Conservation (phyloP, 2,329 filamentous ascomycete species). For the Neopestalotiopsis clavispora region DNA sequence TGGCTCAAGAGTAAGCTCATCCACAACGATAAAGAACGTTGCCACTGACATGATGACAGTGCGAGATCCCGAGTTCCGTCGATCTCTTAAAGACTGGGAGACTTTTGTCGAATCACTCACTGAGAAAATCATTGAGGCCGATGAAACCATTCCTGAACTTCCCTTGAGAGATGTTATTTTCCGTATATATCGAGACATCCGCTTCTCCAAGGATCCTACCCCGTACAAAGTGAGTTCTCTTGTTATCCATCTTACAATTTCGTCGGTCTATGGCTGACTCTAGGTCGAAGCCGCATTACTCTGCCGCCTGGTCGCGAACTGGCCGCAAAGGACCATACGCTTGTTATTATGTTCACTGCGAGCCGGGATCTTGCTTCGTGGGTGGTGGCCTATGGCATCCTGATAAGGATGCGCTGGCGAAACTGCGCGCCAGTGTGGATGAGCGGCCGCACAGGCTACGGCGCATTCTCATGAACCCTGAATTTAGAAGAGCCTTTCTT, state of each 20-base stretch:
- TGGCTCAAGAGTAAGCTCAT: slow-evolving; percentile 43
- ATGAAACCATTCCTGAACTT: slow-evolving; percentile 84
- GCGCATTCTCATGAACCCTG: slow-evolving; percentile 63
- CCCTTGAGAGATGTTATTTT: slow-evolving; percentile 87
- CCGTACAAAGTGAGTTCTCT: slow-evolving; percentile 76
- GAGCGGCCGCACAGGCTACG: slow-evolving; percentile 73
- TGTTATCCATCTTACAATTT: neutral
- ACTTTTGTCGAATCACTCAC: slow-evolving; percentile 77
- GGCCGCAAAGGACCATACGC: slow-evolving; percentile 88
- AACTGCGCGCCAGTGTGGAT: slow-evolving; percentile 77
- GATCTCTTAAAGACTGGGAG: slow-evolving; percentile 80
- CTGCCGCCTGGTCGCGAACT: slow-evolving; percentile 83
- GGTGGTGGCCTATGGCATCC: slow-evolving; percentile 86
- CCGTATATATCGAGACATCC: slow-evolving; percentile 84
- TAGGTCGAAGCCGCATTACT: slow-evolving; percentile 71
- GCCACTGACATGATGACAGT: slow-evolving; percentile 49
- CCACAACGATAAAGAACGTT: neutral
- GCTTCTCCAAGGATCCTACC: slow-evolving; percentile 83
- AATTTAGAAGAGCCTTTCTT: slow-evolving; percentile 70
- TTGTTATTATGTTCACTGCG: slow-evolving; percentile 84
- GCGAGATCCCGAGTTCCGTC: slow-evolving; percentile 79
- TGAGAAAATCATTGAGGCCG: slow-evolving; percentile 70
- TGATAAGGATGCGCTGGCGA: slow-evolving; percentile 67
- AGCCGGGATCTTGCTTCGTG: slow-evolving; percentile 74
- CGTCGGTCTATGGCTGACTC: slow-evolving; percentile 16